These are phyloP conservation scores for Cubamyces lactineus DNA, from an alignment of 768 basidiomycete species.

Conservation along the genomic window DNA sequence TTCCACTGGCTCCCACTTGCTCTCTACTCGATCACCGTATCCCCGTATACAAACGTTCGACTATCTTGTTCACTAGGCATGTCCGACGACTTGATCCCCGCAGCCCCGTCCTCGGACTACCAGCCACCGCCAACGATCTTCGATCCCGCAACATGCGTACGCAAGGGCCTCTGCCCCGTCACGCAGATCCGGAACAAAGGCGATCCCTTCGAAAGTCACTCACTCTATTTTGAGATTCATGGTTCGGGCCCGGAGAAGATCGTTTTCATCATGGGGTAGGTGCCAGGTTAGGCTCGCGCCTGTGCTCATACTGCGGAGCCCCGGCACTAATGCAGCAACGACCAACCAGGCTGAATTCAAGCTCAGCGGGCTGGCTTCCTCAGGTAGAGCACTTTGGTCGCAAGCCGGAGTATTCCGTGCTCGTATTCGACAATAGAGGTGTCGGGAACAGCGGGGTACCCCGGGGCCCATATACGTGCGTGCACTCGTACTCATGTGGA, in stretches of 20 bases:
- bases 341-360: constrained; percentile 57
- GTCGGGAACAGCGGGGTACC: constrained; percentile 77
- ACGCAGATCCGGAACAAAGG: constrained; percentile 52
- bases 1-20: no score
- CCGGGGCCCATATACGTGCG: constrained; percentile 76
- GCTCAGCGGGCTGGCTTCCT: constrained; percentile 61
- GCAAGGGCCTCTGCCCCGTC: constrained; percentile 79
- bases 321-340: background rate
- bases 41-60: no score
- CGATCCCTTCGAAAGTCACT: constrained; percentile 62
- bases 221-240: constrained; percentile 81
- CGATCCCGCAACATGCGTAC: constrained; percentile 59
- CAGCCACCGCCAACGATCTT: constrained; percentile 48
- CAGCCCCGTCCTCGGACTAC: constrained; percentile 8
- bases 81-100: constrained; percentile 16
- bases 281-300: background rate
- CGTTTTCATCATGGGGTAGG: constrained; percentile 76
- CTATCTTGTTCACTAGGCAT: background rate
- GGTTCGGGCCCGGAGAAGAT: constrained; percentile 67
- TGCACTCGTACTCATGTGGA: constrained; percentile 15
- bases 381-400: constrained; percentile 69
- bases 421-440: constrained; percentile 87
- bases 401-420: constrained; percentile 55
- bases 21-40: no score
- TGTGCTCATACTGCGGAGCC: no score